Evolutionary conservation across 768 basidiomycete species (phyloP).

Genomic region (Suillus brevipes): DNA sequence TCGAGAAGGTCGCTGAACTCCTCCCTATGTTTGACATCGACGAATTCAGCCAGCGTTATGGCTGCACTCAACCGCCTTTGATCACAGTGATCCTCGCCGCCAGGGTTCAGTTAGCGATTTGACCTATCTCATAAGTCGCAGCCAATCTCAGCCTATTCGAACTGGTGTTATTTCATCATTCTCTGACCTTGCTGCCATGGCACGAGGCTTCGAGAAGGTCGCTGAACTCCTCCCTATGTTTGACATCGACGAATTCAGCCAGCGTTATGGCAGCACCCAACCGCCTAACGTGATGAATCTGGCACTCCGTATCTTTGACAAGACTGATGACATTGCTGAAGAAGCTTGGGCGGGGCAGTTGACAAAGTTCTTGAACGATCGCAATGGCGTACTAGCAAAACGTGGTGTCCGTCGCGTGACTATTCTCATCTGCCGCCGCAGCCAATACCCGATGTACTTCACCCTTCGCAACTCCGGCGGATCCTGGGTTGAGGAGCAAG

Average conservation of each 20-base stretch:
- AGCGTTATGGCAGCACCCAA: constrained; percentile 73
- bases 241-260: constrained; percentile 66
- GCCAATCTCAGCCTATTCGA: constrained; percentile 48
- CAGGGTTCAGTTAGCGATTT: constrained; percentile 95
- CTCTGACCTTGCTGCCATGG: constrained; percentile 66
- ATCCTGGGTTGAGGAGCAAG: constrained; percentile 89
- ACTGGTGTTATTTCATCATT: constrained; percentile 88
- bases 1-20: constrained; percentile 67
- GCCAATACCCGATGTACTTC: constrained; percentile 92
- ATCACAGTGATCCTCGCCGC: constrained; percentile 60
- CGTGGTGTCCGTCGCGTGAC: constrained; percentile 93
- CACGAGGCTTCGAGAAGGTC: constrained; percentile 74
- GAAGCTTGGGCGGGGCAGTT: constrained; percentile 77
- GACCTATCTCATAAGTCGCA: constrained; percentile 85
- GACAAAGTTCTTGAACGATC: constrained; percentile 68
- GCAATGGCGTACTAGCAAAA: constrained; percentile 55
- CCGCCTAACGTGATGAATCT: constrained; percentile 94
- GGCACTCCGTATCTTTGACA: constrained; percentile 84
- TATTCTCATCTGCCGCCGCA: constrained; percentile 86
- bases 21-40: constrained; percentile 72
- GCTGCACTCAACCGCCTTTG: too few relatives aligned
- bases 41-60: constrained; percentile 78
- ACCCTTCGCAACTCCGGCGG: constrained; percentile 78
- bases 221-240: constrained; percentile 74
- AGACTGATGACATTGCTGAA: constrained; percentile 76